A percentile compares a stretch with the other conserved stretches of the same genome.
These are phyloP conservation scores for Meredithiella fracta DNA, from an alignment of 2,329 filamentous ascomycete genomes.

Conservation along the genomic window DNA sequence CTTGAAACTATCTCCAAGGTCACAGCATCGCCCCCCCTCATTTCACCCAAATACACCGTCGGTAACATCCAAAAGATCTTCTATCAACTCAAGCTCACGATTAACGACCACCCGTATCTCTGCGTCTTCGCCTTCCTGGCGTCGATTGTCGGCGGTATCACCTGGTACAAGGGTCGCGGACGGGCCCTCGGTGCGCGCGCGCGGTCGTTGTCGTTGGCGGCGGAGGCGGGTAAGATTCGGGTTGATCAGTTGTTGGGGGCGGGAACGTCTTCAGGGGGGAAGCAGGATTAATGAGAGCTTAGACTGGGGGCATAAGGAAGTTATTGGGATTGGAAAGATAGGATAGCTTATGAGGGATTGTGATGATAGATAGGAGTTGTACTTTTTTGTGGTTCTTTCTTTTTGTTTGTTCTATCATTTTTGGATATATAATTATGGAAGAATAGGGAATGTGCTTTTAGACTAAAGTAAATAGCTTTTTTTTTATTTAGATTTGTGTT, in stretches of 20 bases:
- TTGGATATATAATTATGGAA: neutral
- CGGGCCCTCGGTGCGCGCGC: conserved; percentile 7
- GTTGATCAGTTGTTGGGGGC: conserved; percentile 7
- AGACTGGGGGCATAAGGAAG: neutral
- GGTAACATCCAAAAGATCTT: conserved; percentile 55
- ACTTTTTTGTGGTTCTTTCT: conserved; percentile 11
- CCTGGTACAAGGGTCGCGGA: conserved; percentile 34
- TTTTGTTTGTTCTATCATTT: conserved; percentile 12
- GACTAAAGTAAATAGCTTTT: neutral
- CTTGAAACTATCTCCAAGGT: conserved; percentile 69
- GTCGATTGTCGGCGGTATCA: conserved; percentile 8
- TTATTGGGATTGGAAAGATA: neutral
- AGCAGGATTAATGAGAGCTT: conserved; percentile 10
- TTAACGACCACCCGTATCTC: conserved; percentile 43
- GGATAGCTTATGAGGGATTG: neutral
- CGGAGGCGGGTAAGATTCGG: conserved; percentile 11
- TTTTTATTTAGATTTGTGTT: neutral
- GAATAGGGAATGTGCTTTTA: neutral
- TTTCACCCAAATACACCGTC: conserved; percentile 64
- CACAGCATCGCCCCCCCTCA: conserved; percentile 49
- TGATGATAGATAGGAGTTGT: neutral
- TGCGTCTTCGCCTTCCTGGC: conserved; percentile 34
- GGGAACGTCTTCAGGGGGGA: conserved; percentile 4
- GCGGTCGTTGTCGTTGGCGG: conserved; percentile 11
- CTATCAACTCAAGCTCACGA: conserved; percentile 44